Evolutionary conservation across 352 stramenopile species (phyloP).

Genomic region (Globisporangium yorkense): DNA sequence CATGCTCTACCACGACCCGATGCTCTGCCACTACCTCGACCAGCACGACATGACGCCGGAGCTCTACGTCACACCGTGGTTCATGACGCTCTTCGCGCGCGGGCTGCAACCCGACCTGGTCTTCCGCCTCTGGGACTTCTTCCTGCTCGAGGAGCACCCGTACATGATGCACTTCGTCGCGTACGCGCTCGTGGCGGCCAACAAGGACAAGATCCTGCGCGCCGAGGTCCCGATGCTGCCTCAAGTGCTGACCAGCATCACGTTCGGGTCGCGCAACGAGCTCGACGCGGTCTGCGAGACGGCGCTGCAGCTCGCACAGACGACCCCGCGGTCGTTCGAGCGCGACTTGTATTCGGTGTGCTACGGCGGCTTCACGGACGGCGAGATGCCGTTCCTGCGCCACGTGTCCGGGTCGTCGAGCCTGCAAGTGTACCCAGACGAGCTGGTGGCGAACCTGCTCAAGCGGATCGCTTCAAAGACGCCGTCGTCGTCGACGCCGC

Average conservation of each 20-base stretch:
- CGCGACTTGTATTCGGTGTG: slow-evolving; percentile 79
- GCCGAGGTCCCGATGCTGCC: slow-evolving; percentile 74
- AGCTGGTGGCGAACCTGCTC: slow-evolving; percentile 73
- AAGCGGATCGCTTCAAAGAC: slow-evolving; percentile 28
- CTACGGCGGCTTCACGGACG: slow-evolving; percentile 67
- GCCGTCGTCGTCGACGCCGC: not conserved
- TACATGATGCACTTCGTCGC: slow-evolving; percentile 88
- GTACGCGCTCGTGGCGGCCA: slow-evolving; percentile 66
- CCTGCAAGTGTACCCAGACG: slow-evolving; percentile 77
- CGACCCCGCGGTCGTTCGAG: slow-evolving; percentile 72
- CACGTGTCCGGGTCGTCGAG: slow-evolving; percentile 71
- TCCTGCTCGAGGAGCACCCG: slow-evolving; percentile 85
- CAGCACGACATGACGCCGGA: slow-evolving; percentile 90
- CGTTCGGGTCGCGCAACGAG: slow-evolving; percentile 47
- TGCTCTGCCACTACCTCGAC: slow-evolving; percentile 84
- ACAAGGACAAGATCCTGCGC: slow-evolving; percentile 51
- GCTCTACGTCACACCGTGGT: slow-evolving; percentile 92
- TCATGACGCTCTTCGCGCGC: slow-evolving; percentile 91
- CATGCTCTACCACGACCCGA: slow-evolving; percentile 90
- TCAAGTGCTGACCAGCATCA: slow-evolving; percentile 73
- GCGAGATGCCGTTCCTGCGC: slow-evolving; percentile 59
- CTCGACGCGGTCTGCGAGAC: slow-evolving; percentile 48
- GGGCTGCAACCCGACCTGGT: slow-evolving; percentile 67
- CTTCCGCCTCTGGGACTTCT: slow-evolving; percentile 90
- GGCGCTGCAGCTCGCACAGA: slow-evolving; percentile 51